Evolutionary conservation across 495 filamentous ascomycete genomes (phyloP), one percentile per base, ranked within the genome.

Genomic region (Podospora fimiseda): DNA sequence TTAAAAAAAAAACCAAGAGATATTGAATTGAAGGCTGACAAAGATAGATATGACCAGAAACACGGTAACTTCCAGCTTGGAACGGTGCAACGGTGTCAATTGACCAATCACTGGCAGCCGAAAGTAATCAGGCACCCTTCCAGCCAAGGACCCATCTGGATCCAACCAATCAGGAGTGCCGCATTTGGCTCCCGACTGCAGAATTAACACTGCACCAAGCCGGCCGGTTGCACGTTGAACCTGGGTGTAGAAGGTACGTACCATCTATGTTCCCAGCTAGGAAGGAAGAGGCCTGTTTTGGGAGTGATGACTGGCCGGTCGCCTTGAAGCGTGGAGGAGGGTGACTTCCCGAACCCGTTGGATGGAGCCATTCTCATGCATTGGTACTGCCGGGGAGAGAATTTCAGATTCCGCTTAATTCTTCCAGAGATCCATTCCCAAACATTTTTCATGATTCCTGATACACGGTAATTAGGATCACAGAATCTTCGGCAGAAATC

Each of bases 121-220:
- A 62, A 58, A 47, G 57, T 56, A 65, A 65, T 63, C 57, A 36
- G 9, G 2, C 30, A 11, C 19, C 23, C 19, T 37, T 57, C 43
- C 11, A 60, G 53, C 60, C 52, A 57, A 43, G 36, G 42, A 33
- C 21, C 39, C 18, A 13, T 9, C 16, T 16, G 9, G 9, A 0
- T 40, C 38, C 39, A 7, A 23, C 61, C 58, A 63, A 60, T 63
- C 58, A 63, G 36, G 36, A 19, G 36, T 9, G 2, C 9, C n/a
- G 24, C 24, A 56, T 60, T 58, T 63, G 13, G 38, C 15, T 15
- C 5, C 46, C 15, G 20, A 43, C 11, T 33, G 27, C 27, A 33
- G 27, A 33, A 11, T 33, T 33, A 5, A 5, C 5, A 33, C 27
- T 33, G 6, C 11, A 5, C 11, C 27, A 5, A 6, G 27, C 27